These are phyloP conservation scores for Cryptococcus hybrid DNA, from an alignment of 1,284 basidiomycete genomes.

Conservation along the genomic window DNA sequence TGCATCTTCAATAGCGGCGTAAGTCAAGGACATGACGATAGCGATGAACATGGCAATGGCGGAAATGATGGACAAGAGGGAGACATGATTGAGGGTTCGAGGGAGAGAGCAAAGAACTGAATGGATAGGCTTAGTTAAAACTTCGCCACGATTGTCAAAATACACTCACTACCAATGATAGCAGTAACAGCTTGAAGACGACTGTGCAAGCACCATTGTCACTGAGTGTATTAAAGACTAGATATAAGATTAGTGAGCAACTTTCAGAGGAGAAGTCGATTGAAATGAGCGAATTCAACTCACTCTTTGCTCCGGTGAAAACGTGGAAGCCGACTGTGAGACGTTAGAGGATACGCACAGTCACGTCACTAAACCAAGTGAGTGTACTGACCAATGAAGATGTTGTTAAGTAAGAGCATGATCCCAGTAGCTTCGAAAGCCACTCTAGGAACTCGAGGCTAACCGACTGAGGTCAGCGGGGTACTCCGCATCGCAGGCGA, in stretches of 20 bases:
- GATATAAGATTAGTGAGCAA: background rate
- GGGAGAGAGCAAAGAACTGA: conserved; percentile 58
- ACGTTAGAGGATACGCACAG: background rate
- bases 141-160: background rate
- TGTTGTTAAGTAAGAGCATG: conserved; percentile 44
- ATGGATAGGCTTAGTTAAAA: conserved; percentile 10
- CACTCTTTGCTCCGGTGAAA: conserved; percentile 44
- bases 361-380: background rate
- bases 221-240: conserved; percentile 60
- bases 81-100: conserved; percentile 58
- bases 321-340: conserved; percentile 47
- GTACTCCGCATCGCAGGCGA: background rate
- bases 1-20: conserved; percentile 55
- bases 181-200: conserved; percentile 56
- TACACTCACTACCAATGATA: conserved; percentile 38
- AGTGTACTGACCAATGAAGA: conserved; percentile 21
- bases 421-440: conserved; percentile 38
- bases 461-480: background rate
- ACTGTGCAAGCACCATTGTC: conserved; percentile 60
- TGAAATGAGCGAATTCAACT: conserved; percentile 1
- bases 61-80: conserved; percentile 45
- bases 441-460: conserved; percentile 22
- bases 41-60: conserved; percentile 60
- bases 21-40: conserved; percentile 59
- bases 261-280: background rate